These are phyloP conservation scores for Solanum hybrid DNA, from an alignment of 305 asterid species.

Conservation along the genomic window DNA sequence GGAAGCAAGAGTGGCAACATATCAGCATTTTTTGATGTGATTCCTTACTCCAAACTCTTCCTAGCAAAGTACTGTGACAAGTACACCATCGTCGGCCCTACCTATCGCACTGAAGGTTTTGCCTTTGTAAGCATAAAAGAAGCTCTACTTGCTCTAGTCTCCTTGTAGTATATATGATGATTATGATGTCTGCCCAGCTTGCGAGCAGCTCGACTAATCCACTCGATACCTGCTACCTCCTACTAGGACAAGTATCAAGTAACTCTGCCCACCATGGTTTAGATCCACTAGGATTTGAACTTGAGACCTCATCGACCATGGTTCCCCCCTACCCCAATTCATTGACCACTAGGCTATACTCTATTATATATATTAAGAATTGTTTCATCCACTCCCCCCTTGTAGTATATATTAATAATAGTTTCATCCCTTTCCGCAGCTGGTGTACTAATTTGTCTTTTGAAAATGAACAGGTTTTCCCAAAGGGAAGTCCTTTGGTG, in stretches of 20 bases:
- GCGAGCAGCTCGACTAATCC: background rate
- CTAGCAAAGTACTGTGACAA: slow-evolving; percentile 25
- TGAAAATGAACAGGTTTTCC: slow-evolving; percentile 23
- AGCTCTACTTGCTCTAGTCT: background rate
- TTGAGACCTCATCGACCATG: background rate
- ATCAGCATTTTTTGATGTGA: slow-evolving; percentile 21
- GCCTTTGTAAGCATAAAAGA: slow-evolving; percentile 29
- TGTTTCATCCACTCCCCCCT: background rate
- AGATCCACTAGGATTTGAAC: background rate
- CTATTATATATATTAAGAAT: background rate
- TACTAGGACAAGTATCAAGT: background rate
- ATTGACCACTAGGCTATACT: background rate
- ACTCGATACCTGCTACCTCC: background rate
- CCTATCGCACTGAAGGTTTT: slow-evolving; percentile 25
- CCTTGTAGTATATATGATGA: background rate
- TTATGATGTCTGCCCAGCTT: background rate
- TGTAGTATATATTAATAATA: background rate
- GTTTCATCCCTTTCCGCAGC: background rate
- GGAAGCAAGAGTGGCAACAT: slow-evolving; percentile 27
- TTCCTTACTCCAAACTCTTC: slow-evolving; percentile 31
- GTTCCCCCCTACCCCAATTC: background rate
- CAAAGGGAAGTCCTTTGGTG: slow-evolving; percentile 35
- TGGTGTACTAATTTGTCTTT: background rate
- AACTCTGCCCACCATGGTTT: background rate
- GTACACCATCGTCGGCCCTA: slow-evolving; percentile 26